phyloP scores from a whole-genome alignment of 2,329 filamentous ascomycete genomes.

The Penicillium sp. region DNA sequence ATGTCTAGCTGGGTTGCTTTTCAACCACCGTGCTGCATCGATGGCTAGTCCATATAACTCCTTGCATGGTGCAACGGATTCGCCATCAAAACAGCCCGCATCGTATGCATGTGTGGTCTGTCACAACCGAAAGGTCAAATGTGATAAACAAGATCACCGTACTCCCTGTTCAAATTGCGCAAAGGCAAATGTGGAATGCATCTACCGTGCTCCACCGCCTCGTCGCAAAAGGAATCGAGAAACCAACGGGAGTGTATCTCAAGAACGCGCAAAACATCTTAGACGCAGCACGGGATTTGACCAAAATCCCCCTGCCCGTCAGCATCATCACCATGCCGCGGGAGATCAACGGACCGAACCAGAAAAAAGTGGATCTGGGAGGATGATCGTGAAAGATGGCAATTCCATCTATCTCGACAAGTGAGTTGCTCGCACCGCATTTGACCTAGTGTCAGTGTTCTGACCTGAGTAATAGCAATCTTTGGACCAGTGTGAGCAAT shows the following conservation, averaged over 20 bases:
- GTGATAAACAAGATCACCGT: conserved; percentile 37
- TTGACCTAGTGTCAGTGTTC: background rate
- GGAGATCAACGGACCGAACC: background rate
- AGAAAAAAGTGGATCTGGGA: conserved; percentile 9
- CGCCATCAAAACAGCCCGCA: conserved; percentile 6
- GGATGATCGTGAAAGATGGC: conserved; percentile 19
- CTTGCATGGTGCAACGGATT: conserved; percentile 16
- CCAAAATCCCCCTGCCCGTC: background rate
- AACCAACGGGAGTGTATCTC: conserved; percentile 3
- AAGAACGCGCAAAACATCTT: conserved; percentile 9
- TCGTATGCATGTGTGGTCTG: conserved; percentile 31
- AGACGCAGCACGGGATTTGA: background rate
- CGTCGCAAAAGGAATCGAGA: conserved; percentile 21
- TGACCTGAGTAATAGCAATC: conserved; percentile 8
- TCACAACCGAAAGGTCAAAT: conserved; percentile 38
- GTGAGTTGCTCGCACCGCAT: conserved; percentile 8
- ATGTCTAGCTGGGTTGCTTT: background rate
- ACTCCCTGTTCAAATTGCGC: conserved; percentile 42
- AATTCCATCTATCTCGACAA: conserved; percentile 21
- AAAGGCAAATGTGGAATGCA: conserved; percentile 33
- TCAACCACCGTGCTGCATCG: background rate
- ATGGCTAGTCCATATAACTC: conserved; percentile 1
- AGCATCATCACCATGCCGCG: background rate
- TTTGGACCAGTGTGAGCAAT: conserved; percentile 19
- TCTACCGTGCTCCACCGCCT: conserved; percentile 24